phyloP scores from a whole-genome alignment of 2,329 filamentous ascomycete species.

The Cadophora sp. region DNA sequence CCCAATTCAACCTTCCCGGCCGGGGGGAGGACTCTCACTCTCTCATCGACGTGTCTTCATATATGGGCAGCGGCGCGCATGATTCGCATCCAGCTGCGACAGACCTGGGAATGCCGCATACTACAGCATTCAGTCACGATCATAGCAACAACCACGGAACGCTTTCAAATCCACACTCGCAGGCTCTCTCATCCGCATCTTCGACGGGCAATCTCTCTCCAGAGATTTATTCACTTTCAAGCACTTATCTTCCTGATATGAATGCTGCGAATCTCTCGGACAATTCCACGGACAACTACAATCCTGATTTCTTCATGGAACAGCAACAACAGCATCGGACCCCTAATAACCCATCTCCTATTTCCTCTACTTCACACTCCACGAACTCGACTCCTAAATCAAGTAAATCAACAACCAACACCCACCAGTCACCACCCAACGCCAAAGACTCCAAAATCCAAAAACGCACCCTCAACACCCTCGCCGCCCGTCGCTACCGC shows the following conservation, averaged over 20 bases:
- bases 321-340: background rate
- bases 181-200: background rate
- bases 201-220: background rate
- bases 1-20: background rate
- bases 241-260: constrained; percentile 8
- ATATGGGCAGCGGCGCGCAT: background rate
- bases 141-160: background rate
- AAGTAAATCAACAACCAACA: background rate
- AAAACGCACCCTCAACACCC: constrained; percentile 72
- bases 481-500: constrained; percentile 74
- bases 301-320: background rate
- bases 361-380: constrained; percentile 1
- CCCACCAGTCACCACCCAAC: background rate
- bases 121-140: constrained; percentile 7
- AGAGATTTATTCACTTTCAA: background rate
- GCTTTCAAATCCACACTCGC: background rate
- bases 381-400: background rate
- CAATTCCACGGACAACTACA: background rate
- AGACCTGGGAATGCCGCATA: constrained; percentile 14
- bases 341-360: background rate
- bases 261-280: background rate
- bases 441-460: constrained; percentile 30
- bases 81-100: background rate
- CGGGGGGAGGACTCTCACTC: background rate
- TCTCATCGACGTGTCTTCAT: background rate